A percentile compares a stretch with the other conserved stretches of the same genome.
Evolutionary conservation across 2,329 filamentous ascomycete species (phyloP).

Genomic region (Fusarium hostae): DNA sequence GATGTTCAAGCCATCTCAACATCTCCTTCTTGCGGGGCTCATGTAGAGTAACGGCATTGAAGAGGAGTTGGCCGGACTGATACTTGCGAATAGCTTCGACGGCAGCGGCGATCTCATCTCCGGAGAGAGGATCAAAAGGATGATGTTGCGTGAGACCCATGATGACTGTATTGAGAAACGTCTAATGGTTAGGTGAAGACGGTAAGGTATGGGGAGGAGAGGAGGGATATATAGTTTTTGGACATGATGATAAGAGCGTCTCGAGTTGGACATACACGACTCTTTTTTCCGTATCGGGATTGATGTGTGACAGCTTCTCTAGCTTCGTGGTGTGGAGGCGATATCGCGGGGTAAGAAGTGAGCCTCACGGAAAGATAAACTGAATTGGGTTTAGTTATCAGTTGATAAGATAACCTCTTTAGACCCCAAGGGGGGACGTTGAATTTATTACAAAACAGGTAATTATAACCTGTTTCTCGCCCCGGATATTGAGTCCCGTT

Average conservation of each 20-base stretch:
- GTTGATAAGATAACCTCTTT: conserved; percentile 10
- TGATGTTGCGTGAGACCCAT: conserved; percentile 36
- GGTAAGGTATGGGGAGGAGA: background rate
- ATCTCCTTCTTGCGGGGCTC: conserved; percentile 89
- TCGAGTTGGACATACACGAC: conserved; percentile 25
- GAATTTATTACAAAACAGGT: conserved; percentile 16
- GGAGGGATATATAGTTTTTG: conserved; percentile 29
- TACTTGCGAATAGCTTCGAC: conserved; percentile 74
- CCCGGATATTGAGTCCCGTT: background rate
- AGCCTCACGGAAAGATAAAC: conserved; percentile 40
- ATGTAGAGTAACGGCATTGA: conserved; percentile 86
- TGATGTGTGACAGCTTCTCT: conserved; percentile 8
- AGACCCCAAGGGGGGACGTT: background rate
- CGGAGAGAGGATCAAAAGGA: conserved; percentile 53
- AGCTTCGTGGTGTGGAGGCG: background rate
- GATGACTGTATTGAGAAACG: background rate
- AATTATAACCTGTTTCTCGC: conserved; percentile 2
- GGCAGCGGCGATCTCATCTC: conserved; percentile 78
- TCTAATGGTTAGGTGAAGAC: background rate
- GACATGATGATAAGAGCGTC: conserved; percentile 1
- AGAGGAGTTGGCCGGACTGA: conserved; percentile 74
- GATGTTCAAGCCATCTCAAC: conserved; percentile 79
- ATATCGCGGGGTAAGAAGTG: conserved; percentile 18
- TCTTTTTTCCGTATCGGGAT: conserved; percentile 38
- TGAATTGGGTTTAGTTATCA: conserved; percentile 21